Base-by-base conservation (phyloP, 208 protist species). In the Trypanosoma boissoni region DNA sequence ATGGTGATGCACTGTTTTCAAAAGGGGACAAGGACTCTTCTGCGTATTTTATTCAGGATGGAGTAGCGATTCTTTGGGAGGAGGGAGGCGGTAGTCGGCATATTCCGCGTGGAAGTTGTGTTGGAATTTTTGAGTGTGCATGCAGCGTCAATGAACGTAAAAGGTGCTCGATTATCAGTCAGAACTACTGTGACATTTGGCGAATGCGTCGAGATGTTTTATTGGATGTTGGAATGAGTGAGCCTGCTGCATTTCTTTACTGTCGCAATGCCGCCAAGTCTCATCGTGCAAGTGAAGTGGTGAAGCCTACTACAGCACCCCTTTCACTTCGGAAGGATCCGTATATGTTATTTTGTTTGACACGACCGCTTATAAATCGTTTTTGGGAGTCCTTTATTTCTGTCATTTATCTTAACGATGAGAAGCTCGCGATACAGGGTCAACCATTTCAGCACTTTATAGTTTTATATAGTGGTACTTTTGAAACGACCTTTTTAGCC, bases 171-270 rank as follows among this genome's bases (percentile, higher is more conserved):
- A 77, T 92, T 26, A 72, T 91, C 5, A 92, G 88, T 65, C 46
- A 89, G 45, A 89, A 91, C 61, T 92, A 95, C 63, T 95, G 84
- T 43, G 88, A 95, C 72, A 75, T 95, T 42, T 95, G 88, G 85
- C 74, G 76, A 1, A 64, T 95, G 43, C 66, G 68, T 20, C 68
- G 88, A 9, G 82, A 95, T 8, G 64, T 70, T 53, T 61, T 95
- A 31, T 72, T 91, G 9, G 88, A 95, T 41, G 68, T 91, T n/a
- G 88, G 88, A 32, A 85, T 95, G 78, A 78, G 73, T 46, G 88
- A 95, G 62, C 88, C 88, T n/a, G 68, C 58, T 1, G 84, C 88
- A 28, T 82, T 95, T 43, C 59, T 95, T 21, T 78, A 84, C 60
- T 92, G 85, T 68, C 78, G 85, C 39, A 66, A 43, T 28, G 82